phyloP scores from a whole-genome alignment of 495 filamentous ascomycete species.

The Lasiosphaeria miniovina region DNA sequence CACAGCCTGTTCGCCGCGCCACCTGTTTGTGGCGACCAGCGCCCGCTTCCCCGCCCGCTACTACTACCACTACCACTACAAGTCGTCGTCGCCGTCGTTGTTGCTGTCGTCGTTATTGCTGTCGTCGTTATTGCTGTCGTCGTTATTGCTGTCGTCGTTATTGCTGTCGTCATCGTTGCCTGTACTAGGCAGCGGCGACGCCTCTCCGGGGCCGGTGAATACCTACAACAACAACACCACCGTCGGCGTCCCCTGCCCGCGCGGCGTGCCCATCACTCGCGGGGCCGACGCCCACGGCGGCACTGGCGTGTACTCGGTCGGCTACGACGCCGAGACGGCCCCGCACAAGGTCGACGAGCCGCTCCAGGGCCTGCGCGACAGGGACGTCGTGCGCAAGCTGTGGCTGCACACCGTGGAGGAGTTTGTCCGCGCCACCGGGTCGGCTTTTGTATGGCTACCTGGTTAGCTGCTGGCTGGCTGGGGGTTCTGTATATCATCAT shows the following conservation, averaged over 20 bases:
- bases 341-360: constrained; percentile 31
- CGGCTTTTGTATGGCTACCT: constrained; percentile 12
- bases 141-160: too few species aligned
- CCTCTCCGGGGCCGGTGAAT: too few species aligned
- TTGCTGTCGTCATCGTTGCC: too few species aligned
- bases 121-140: too few species aligned
- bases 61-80: too few species aligned
- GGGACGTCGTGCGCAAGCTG: constrained; percentile 43
- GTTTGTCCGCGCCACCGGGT: constrained; percentile 38
- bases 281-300: constrained; percentile 47
- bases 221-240: constrained; percentile 1
- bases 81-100: too few species aligned
- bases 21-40: constrained; percentile 54
- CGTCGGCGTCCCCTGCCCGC: constrained; percentile 29
- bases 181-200: too few species aligned
- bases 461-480: background rate
- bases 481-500: background rate
- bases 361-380: constrained; percentile 35
- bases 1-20: constrained; percentile 25
- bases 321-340: constrained; percentile 40
- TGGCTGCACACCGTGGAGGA: constrained; percentile 51
- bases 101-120: too few species aligned
- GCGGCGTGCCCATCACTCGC: constrained; percentile 29
- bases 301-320: constrained; percentile 53
- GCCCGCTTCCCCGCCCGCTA: constrained; percentile 41